Conservation (phyloP, 2,329 filamentous ascomycete species). For the Nannizziopsis barbatae region DNA sequence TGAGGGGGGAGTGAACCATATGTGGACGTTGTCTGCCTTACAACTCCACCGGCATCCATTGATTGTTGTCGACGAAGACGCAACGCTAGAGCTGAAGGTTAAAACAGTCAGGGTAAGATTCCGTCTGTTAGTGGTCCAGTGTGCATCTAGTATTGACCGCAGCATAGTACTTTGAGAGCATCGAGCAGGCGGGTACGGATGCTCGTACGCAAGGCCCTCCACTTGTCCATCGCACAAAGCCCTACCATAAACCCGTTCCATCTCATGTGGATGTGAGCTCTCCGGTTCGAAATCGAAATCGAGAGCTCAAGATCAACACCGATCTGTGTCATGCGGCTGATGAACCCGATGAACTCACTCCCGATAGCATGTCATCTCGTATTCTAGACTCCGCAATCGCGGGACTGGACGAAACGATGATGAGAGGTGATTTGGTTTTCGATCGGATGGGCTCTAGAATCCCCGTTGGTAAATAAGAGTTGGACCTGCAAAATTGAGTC, state of each 20-base stretch:
- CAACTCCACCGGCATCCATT: slow-evolving; percentile 72
- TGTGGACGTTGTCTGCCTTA: slow-evolving; percentile 76
- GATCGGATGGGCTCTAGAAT: slow-evolving; percentile 36
- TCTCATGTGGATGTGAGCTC: slow-evolving; percentile 23
- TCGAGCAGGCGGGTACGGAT: slow-evolving; percentile 51
- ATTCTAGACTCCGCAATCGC: slow-evolving; percentile 36
- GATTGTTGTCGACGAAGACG: slow-evolving; percentile 74
- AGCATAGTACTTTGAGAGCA: slow-evolving; percentile 56
- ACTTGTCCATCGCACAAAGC: slow-evolving; percentile 31
- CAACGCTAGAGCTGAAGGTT: slow-evolving; percentile 59
- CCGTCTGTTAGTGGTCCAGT: not conserved
- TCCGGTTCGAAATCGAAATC: slow-evolving; percentile 17
- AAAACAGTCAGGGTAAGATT: slow-evolving; percentile 51
- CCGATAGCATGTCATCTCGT: slow-evolving; percentile 40
- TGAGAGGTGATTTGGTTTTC: slow-evolving; percentile 31
- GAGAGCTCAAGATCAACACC: slow-evolving; percentile 38
- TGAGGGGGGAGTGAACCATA: slow-evolving; percentile 74
- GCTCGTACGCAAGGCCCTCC: slow-evolving; percentile 35
- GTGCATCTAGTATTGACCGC: too few species aligned
- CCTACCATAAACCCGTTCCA: slow-evolving; percentile 20
- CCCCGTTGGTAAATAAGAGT: not conserved
- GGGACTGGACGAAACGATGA: slow-evolving; percentile 32
- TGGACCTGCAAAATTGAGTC: too few species aligned
- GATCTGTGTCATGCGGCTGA: slow-evolving; percentile 26
- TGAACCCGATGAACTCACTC: slow-evolving; percentile 36